Percentiles rank a stretch among this genome's conserved stretches.
These are phyloP conservation scores for Tuber umbilicatum DNA, from an alignment of 495 filamentous ascomycete species.

Conservation along the genomic window DNA sequence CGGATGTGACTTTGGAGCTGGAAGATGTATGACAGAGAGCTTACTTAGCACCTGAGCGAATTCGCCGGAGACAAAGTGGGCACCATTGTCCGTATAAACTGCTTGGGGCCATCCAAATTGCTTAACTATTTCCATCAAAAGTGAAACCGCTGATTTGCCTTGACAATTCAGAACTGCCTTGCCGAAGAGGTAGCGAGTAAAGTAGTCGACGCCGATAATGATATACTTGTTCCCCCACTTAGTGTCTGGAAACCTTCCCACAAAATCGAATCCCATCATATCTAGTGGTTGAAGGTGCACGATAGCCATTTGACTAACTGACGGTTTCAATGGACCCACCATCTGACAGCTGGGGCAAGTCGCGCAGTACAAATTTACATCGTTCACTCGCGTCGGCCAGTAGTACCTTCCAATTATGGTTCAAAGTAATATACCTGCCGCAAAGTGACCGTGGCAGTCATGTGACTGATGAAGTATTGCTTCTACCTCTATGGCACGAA, in stretches of 20 bases:
- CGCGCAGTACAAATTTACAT: not conserved
- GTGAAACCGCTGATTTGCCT: too few relatives aligned
- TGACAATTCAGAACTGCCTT: too few relatives aligned
- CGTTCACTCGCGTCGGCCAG: not conserved
- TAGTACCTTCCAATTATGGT: not conserved
- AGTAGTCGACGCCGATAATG: not conserved
- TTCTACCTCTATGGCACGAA: not conserved
- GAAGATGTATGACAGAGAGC: too few relatives aligned
- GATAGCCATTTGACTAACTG: not conserved
- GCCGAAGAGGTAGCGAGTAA: too few relatives aligned
- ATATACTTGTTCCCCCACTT: not conserved
- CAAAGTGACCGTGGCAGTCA: not conserved
- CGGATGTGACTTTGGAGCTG: too few relatives aligned
- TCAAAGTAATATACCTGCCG: not conserved
- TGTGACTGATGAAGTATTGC: not conserved
- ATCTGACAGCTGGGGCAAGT: not conserved
- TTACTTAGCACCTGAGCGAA: too few relatives aligned
- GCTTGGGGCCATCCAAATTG: too few relatives aligned
- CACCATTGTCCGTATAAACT: too few relatives aligned
- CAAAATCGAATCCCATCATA: not conserved
- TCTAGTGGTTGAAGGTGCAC: slow-evolving; percentile 1
- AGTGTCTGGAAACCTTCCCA: not conserved
- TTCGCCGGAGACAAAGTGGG: too few relatives aligned
- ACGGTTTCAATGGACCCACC: not conserved
- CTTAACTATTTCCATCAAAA: too few relatives aligned